Percentiles rank a stretch among this genome's conserved stretches.
phyloP scores from a whole-genome alignment of 768 basidiomycete species.

The Crassisporium funariophilum region DNA sequence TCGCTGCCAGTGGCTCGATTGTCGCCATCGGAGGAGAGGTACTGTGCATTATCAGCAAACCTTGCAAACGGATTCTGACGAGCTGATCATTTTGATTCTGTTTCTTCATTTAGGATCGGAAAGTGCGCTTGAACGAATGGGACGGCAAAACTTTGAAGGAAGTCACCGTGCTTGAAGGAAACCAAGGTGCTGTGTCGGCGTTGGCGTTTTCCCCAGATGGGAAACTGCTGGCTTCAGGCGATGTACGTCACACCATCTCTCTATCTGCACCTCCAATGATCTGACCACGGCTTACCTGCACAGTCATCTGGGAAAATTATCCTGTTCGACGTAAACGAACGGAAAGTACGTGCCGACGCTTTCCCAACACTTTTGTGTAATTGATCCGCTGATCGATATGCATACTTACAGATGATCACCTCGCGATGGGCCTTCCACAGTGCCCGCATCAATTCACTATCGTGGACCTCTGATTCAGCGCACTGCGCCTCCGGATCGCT shows the following conservation, averaged over 20 bases:
- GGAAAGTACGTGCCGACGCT: slow-evolving; percentile 63
- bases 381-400: neutral
- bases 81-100: neutral
- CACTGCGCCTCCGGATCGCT: slow-evolving; percentile 87
- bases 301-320: slow-evolving; percentile 83
- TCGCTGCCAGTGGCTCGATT: slow-evolving; percentile 51
- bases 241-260: too few relatives aligned
- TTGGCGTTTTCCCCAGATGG: slow-evolving; percentile 84
- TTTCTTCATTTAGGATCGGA: slow-evolving; percentile 57
- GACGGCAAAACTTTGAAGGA: slow-evolving; percentile 65
- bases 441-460: slow-evolving; percentile 76
- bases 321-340: slow-evolving; percentile 70
- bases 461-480: slow-evolving; percentile 72
- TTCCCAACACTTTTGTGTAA: neutral
- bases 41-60: slow-evolving; percentile 23
- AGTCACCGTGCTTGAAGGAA: slow-evolving; percentile 59
- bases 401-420: slow-evolving; percentile 53
- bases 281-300: slow-evolving; percentile 4
- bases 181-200: slow-evolving; percentile 69
- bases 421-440: slow-evolving; percentile 87
- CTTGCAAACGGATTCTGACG: neutral
- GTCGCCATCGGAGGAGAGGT: slow-evolving; percentile 82
- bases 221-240: slow-evolving; percentile 74
- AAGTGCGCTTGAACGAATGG: slow-evolving; percentile 75
- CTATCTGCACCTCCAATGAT: too few relatives aligned